Conservation (phyloP, 768 basidiomycete species). For the Symmetrospora coprosmae region DNA sequence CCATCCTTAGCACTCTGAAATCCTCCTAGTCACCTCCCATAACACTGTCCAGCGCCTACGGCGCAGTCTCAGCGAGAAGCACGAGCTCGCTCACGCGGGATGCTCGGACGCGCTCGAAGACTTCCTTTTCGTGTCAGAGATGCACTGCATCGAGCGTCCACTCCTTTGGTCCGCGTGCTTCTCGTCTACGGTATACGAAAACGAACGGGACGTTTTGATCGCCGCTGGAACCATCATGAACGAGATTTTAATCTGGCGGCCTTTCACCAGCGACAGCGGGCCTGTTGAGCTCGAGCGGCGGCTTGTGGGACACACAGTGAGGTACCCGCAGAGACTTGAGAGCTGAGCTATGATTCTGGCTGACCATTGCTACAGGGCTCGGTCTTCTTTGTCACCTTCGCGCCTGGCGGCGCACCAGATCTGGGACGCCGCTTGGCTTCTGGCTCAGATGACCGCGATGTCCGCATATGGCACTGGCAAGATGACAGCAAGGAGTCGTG, state of each 20-base stretch:
- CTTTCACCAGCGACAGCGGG: background rate
- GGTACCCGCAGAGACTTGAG: too few species aligned
- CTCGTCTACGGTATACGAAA: background rate
- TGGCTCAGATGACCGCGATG: slow-evolving; percentile 13
- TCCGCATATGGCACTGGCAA: slow-evolving; percentile 10
- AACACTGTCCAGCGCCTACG: background rate
- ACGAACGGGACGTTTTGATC: background rate
- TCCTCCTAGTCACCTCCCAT: slow-evolving; percentile 17
- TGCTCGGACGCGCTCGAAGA: background rate
- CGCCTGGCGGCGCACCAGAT: background rate
- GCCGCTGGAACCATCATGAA: slow-evolving; percentile 18
- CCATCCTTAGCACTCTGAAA: too few species aligned
- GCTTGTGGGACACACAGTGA: background rate
- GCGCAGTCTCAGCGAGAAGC: too few species aligned
- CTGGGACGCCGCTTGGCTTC: background rate
- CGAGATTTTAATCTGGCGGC: slow-evolving; percentile 11
- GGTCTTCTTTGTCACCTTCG: slow-evolving; percentile 14
- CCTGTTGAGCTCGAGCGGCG: slow-evolving; percentile 3
- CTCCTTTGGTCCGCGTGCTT: slow-evolving; percentile 17
- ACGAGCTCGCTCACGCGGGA: background rate
- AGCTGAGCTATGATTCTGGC: background rate
- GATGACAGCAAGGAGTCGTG: background rate
- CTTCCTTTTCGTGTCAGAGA: background rate
- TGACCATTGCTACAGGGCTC: background rate
- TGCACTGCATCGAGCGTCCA: slow-evolving; percentile 3